phyloP scores from a whole-genome alignment of 371 early-diverging fungal species.

The Saksenaea oblongispora region DNA sequence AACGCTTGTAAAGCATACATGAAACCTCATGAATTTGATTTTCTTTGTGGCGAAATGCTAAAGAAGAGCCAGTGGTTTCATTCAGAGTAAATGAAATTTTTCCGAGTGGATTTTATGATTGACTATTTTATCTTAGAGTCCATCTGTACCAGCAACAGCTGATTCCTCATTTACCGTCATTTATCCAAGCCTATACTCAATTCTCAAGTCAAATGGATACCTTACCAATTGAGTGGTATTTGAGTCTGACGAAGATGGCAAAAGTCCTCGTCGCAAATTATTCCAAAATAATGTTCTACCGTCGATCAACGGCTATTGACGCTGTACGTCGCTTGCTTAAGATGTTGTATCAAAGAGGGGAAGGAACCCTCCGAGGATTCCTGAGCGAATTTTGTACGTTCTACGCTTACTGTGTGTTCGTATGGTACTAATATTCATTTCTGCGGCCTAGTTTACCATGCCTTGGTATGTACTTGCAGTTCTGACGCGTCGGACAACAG shows the following conservation, averaged over 20 bases:
- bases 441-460: slow-evolving; percentile 53
- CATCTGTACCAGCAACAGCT: slow-evolving; percentile 36
- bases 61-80: slow-evolving; percentile 58
- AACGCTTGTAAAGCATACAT: slow-evolving; percentile 55
- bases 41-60: slow-evolving; percentile 50
- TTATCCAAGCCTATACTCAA: slow-evolving; percentile 63
- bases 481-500: slow-evolving; percentile 7
- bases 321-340: slow-evolving; percentile 53
- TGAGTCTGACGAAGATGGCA: slow-evolving; percentile 51
- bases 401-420: background rate
- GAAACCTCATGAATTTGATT: slow-evolving; percentile 40
- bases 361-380: slow-evolving; percentile 48
- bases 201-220: slow-evolving; percentile 52
- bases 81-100: slow-evolving; percentile 46
- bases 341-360: slow-evolving; percentile 53
- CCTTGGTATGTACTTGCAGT: slow-evolving; percentile 59
- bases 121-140: slow-evolving; percentile 19
- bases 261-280: slow-evolving; percentile 46
- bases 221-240: slow-evolving; percentile 48
- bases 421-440: background rate
- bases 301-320: slow-evolving; percentile 41
- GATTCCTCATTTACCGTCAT: slow-evolving; percentile 58
- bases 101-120: background rate
- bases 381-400: slow-evolving; percentile 50
- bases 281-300: slow-evolving; percentile 36